A percentile compares a stretch with the other conserved stretches of the same genome.
Conservation (phyloP, 2,329 filamentous ascomycete species). For the Microsporum canis region DNA sequence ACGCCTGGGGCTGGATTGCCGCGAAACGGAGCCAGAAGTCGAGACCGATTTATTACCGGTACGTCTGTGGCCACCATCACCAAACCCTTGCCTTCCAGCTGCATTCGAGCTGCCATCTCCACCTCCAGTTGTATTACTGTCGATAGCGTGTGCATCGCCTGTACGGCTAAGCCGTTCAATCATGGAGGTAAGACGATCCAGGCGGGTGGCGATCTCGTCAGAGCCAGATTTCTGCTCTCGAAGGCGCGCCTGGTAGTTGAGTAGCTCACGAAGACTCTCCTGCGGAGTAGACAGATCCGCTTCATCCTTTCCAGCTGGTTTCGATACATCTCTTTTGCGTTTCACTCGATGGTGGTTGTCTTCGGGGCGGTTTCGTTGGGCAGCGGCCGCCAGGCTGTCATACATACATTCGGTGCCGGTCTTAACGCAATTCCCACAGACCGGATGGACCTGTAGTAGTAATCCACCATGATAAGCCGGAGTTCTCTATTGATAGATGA, state of each 20-base stretch:
- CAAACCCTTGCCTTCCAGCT: neutral
- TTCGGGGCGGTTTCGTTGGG: conserved; percentile 8
- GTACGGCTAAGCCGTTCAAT: conserved; percentile 33
- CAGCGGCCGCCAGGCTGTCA: conserved; percentile 17
- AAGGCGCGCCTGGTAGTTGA: conserved; percentile 17
- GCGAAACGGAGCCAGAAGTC: conserved; percentile 13
- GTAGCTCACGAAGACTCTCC: conserved; percentile 20
- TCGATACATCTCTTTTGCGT: conserved; percentile 24
- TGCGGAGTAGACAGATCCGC: conserved; percentile 25
- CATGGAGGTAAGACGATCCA: conserved; percentile 36
- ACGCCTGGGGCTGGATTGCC: conserved; percentile 26
- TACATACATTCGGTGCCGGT: conserved; percentile 35
- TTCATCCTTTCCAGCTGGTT: conserved; percentile 2
- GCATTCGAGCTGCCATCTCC: conserved; percentile 1
- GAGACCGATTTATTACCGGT: neutral
- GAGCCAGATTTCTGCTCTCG: conserved; percentile 20
- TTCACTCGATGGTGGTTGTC: conserved; percentile 24
- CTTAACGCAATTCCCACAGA: conserved; percentile 37
- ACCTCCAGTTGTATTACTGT: conserved; percentile 11
- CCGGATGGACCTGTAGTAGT: conserved; percentile 29
- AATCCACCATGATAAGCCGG: neutral
- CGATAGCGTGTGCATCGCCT: conserved; percentile 18
- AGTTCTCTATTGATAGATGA: conserved; percentile 2
- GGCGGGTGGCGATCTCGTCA: conserved; percentile 32
- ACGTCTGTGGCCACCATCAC: neutral